These are phyloP conservation scores for Raphanus hybrid DNA, from an alignment of 441 rosid genomes.

Conservation along the genomic window DNA sequence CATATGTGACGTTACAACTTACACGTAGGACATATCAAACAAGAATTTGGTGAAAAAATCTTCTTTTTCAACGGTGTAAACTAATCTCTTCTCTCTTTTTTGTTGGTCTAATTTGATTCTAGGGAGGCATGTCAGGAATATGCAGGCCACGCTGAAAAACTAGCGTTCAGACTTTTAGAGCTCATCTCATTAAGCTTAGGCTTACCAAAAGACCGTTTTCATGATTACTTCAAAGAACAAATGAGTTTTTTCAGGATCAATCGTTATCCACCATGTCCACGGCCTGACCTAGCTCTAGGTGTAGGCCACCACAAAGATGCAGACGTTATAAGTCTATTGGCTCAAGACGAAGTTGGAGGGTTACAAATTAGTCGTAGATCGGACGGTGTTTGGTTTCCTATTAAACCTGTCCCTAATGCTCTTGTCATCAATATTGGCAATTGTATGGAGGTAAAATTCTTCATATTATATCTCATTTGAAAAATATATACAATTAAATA, in stretches of 20 bases:
- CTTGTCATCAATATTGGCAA: constrained; percentile 77
- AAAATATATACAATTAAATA: neutral
- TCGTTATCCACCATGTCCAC: constrained; percentile 83
- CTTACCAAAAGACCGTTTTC: constrained; percentile 51
- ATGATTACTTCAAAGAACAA: constrained; percentile 62
- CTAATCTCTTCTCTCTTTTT: neutral
- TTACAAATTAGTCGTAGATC: constrained; percentile 67
- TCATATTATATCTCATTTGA: neutral
- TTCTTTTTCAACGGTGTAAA: neutral
- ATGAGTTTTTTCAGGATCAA: constrained; percentile 65
- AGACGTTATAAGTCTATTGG: constrained; percentile 66
- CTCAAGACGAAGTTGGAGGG: constrained; percentile 89
- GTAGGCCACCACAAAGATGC: constrained; percentile 82
- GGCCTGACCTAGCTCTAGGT: constrained; percentile 82
- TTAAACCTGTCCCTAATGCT: constrained; percentile 63
- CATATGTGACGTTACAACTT: neutral
- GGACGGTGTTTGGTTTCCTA: constrained; percentile 76
- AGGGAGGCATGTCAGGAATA: constrained; percentile 71
- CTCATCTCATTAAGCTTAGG: constrained; percentile 71
- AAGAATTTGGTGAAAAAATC: neutral
- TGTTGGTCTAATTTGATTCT: neutral
- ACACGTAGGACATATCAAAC: neutral
- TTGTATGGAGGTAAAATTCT: constrained; percentile 44
- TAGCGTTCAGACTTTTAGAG: constrained; percentile 60
- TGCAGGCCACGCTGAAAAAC: constrained; percentile 57